These are phyloP conservation scores for Narthecium ossifragum DNA, from an alignment of 106 monocot species.

Conservation along the genomic window DNA sequence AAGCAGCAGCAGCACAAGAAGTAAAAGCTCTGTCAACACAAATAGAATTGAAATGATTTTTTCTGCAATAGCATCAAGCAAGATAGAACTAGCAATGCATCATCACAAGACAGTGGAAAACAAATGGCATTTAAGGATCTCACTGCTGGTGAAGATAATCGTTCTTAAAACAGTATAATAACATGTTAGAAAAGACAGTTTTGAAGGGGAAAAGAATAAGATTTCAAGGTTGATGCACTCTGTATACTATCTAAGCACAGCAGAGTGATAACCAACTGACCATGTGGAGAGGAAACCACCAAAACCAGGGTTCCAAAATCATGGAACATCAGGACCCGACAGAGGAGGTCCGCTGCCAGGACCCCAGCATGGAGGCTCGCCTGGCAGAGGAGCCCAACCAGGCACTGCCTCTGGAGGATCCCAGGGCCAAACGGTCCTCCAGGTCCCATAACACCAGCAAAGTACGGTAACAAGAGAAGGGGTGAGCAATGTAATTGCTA, in stretches of 20 bases:
- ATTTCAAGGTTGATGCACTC: not conserved
- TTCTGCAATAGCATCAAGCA: not conserved
- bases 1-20: slow-evolving; percentile 48
- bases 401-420: slow-evolving; percentile 12
- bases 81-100: not conserved
- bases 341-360: slow-evolving; percentile 15
- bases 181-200: not conserved
- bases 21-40: slow-evolving; percentile 28
- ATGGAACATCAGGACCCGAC: slow-evolving; percentile 1
- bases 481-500: not conserved
- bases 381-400: slow-evolving; percentile 20
- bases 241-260: not conserved
- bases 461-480: not conserved
- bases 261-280: slow-evolving; percentile 4
- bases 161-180: not conserved
- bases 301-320: slow-evolving; percentile 13
- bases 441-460: slow-evolving; percentile 11
- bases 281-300: slow-evolving; percentile 15
- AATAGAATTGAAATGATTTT: not conserved
- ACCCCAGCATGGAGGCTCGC: not conserved
- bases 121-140: not conserved
- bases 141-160: not conserved
- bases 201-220: not conserved
- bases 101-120: not conserved
- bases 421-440: slow-evolving; percentile 17